Evolutionary conservation across 2,329 filamentous ascomycete species (phyloP).

Genomic region (Cytospora leucostoma): DNA sequence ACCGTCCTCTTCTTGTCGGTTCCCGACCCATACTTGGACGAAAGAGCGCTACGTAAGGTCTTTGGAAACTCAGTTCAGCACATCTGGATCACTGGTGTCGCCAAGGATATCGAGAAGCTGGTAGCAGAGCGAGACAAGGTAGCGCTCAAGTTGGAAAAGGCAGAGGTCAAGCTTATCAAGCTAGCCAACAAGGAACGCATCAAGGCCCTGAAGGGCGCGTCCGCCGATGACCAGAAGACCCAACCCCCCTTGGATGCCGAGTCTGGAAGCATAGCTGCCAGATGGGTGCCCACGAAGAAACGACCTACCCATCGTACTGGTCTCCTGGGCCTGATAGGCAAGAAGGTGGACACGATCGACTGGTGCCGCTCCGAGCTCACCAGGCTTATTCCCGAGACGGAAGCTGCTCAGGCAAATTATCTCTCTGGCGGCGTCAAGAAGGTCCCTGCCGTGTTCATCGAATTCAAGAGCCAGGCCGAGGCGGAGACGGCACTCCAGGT

Average conservation of each 20-base stretch:
- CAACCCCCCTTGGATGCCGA: slow-evolving; percentile 62
- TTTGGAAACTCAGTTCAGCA: slow-evolving; percentile 81
- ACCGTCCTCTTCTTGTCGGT: slow-evolving; percentile 90
- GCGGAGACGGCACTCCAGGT: slow-evolving; percentile 88
- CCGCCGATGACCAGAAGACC: slow-evolving; percentile 35
- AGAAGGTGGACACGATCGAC: slow-evolving; percentile 93
- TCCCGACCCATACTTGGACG: slow-evolving; percentile 74
- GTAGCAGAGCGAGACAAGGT: slow-evolving; percentile 80
- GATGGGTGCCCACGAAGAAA: slow-evolving; percentile 72
- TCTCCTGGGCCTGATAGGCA: slow-evolving; percentile 69
- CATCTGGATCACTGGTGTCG: slow-evolving; percentile 81
- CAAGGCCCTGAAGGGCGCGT: slow-evolving; percentile 63
- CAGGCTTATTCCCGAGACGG: slow-evolving; percentile 71
- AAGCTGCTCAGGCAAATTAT: slow-evolving; percentile 68
- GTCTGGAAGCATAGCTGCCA: slow-evolving; percentile 69
- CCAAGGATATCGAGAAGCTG: slow-evolving; percentile 74
- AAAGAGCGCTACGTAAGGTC: slow-evolving; percentile 73
- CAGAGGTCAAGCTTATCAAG: slow-evolving; percentile 83
- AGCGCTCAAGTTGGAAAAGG: slow-evolving; percentile 79
- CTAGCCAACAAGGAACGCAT: slow-evolving; percentile 71
- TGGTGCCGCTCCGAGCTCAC: slow-evolving; percentile 81
- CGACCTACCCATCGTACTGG: slow-evolving; percentile 76
- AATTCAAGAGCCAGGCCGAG: slow-evolving; percentile 79
- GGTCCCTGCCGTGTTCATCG: slow-evolving; percentile 82
- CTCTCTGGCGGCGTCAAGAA: slow-evolving; percentile 64